These are phyloP conservation scores for Jaenimonas drosophilae DNA, from an alignment of 208 protist genomes.

Conservation along the genomic window DNA sequence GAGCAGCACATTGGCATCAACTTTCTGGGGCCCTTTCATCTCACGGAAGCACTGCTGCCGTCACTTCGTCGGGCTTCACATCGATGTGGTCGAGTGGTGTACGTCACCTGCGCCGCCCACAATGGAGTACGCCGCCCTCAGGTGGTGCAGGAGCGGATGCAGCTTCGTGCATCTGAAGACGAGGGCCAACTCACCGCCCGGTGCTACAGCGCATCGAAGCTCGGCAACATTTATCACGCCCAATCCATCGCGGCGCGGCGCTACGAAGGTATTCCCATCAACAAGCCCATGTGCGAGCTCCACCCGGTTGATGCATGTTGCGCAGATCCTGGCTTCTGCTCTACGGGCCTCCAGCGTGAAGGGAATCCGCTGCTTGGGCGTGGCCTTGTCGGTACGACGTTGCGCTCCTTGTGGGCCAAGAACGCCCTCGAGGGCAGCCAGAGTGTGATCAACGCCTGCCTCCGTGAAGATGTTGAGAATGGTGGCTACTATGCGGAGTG, in stretches of 20 bases:
- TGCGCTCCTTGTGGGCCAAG: slow-evolving; percentile 67
- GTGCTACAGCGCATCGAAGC: slow-evolving; percentile 73
- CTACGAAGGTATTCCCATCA: slow-evolving; percentile 66
- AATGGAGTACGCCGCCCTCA: slow-evolving; percentile 48
- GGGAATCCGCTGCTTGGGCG: slow-evolving; percentile 28
- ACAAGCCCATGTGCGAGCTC: slow-evolving; percentile 38
- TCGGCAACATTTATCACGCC: slow-evolving; percentile 78
- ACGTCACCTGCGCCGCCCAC: slow-evolving; percentile 69
- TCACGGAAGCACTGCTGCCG: slow-evolving; percentile 74
- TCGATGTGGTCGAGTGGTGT: slow-evolving; percentile 47
- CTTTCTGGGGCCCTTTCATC: slow-evolving; percentile 69
- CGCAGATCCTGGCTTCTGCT: slow-evolving; percentile 62
- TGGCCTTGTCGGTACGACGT: slow-evolving; percentile 28
- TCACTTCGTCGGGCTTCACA: slow-evolving; percentile 34
- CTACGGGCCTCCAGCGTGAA: slow-evolving; percentile 30
- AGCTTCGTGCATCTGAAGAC: slow-evolving; percentile 28
- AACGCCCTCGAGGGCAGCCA: slow-evolving; percentile 65
- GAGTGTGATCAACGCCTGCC: slow-evolving; percentile 62
- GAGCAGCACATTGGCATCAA: slow-evolving; percentile 78
- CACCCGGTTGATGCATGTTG: slow-evolving; percentile 56
- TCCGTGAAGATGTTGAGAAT: slow-evolving; percentile 45
- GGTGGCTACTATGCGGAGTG: slow-evolving; percentile 76
- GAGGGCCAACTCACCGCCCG: slow-evolving; percentile 41
- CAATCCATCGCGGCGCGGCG: slow-evolving; percentile 51
- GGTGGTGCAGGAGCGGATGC: slow-evolving; percentile 58